Percentiles rank a stretch among this genome's conserved stretches.
Evolutionary conservation across 1,139 yeast genomes (phyloP).

Genomic region (Casaregolazyma lundiana): DNA sequence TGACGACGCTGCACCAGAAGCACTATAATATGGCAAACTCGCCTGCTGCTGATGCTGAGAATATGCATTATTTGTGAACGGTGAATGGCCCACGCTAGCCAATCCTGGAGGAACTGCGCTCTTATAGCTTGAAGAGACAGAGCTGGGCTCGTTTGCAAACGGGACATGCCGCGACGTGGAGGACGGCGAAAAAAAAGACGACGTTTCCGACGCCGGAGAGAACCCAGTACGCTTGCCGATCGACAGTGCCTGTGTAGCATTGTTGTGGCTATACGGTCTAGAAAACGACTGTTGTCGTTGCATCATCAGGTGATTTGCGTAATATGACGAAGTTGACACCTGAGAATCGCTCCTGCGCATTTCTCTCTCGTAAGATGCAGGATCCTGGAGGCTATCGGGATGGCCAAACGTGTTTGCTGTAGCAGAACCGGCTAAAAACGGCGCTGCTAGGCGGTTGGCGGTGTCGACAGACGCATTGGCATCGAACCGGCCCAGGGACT

Average conservation of each 20-base stretch:
- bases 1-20: background rate
- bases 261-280: background rate
- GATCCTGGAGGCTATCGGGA: background rate
- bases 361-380: background rate
- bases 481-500: slow-evolving; percentile 3
- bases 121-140: slow-evolving; percentile 31
- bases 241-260: slow-evolving; percentile 5
- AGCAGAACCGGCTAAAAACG: background rate
- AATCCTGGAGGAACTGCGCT: slow-evolving; percentile 19
- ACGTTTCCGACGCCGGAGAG: slow-evolving; percentile 18
- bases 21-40: slow-evolving; percentile 1
- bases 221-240: slow-evolving; percentile 2
- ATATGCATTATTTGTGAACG: slow-evolving; percentile 12
- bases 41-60: slow-evolving; percentile 7
- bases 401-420: background rate
- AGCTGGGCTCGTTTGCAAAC: slow-evolving; percentile 30
- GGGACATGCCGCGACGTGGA: slow-evolving; percentile 28
- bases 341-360: background rate
- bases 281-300: background rate
- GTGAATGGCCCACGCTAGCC: slow-evolving; percentile 9
- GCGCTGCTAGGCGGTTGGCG: background rate
- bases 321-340: background rate
- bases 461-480: background rate
- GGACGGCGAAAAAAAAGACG: slow-evolving; percentile 27
- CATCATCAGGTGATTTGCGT: background rate